These are phyloP conservation scores for Stephanodiscus triporus DNA, from an alignment of 108 stramenopile species.

Conservation along the genomic window DNA sequence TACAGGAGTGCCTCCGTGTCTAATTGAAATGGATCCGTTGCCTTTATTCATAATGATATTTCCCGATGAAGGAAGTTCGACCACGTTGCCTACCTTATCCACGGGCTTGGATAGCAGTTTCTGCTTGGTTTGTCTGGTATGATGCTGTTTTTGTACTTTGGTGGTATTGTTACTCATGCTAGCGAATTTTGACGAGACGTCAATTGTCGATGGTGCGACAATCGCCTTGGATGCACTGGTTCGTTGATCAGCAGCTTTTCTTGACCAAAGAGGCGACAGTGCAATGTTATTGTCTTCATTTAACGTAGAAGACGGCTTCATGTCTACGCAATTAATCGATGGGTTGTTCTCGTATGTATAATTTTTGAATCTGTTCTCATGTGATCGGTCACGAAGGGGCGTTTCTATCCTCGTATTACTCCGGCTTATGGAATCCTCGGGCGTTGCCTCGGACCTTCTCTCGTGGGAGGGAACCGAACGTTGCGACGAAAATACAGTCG, in stretches of 20 bases:
- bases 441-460: not conserved
- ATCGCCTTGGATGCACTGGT: not conserved
- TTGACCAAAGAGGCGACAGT: not conserved
- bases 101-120: conserved; percentile 8
- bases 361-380: not conserved
- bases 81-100: not conserved
- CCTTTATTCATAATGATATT: not conserved
- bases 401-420: not conserved
- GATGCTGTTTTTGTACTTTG: not conserved
- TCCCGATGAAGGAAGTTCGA: conserved; percentile 3
- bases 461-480: not conserved
- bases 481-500: not conserved
- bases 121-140: conserved; percentile 2
- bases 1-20: conserved; percentile 34
- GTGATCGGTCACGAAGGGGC: not conserved
- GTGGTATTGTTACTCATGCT: not conserved
- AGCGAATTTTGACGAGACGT: not conserved
- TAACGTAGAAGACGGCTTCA: not conserved
- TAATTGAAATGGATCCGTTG: conserved; percentile 6
- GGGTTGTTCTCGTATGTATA: not conserved
- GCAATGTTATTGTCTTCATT: not conserved
- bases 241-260: not conserved
- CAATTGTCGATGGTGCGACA: not conserved
- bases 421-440: not conserved
- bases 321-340: not conserved